Percentiles rank a stretch among this genome's conserved stretches.
phyloP scores from a whole-genome alignment of 2,329 filamentous ascomycete genomes.

The Xylaria hypoxylon region DNA sequence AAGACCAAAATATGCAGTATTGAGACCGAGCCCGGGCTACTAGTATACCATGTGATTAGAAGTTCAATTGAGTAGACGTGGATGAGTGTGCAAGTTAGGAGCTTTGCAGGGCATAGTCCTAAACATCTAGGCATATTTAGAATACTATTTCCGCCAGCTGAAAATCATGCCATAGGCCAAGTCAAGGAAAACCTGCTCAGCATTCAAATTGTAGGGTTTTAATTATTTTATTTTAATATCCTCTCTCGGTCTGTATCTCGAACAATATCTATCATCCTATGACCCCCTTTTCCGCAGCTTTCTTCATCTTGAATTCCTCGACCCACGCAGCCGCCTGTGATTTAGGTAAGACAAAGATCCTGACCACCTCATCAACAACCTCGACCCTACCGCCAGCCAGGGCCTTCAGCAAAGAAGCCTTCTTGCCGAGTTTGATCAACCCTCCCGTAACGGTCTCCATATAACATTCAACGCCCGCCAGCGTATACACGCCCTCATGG shows the following conservation, averaged over 20 bases:
- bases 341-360: slow-evolving; percentile 84
- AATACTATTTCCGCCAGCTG: no score
- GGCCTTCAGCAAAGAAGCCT: slow-evolving; percentile 79
- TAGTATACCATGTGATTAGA: no score
- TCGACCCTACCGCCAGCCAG: slow-evolving; percentile 82
- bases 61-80: no score
- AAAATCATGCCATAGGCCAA: no score
- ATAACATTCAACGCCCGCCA: slow-evolving; percentile 81
- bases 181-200: no score
- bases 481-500: slow-evolving; percentile 54
- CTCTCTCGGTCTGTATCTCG: not conserved
- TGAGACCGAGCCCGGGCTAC: no score
- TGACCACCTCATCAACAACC: slow-evolving; percentile 86
- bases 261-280: not conserved
- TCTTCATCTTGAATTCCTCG: slow-evolving; percentile 83
- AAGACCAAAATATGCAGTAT: no score
- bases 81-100: no score
- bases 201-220: not conserved
- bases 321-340: slow-evolving; percentile 79
- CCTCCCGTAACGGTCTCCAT: slow-evolving; percentile 85
- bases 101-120: no score
- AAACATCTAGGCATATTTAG: no score
- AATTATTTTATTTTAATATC: not conserved
- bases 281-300: slow-evolving; percentile 60
- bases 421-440: slow-evolving; percentile 90